Conservation (phyloP, 257 asterid species). For the Plantago elongata region DNA sequence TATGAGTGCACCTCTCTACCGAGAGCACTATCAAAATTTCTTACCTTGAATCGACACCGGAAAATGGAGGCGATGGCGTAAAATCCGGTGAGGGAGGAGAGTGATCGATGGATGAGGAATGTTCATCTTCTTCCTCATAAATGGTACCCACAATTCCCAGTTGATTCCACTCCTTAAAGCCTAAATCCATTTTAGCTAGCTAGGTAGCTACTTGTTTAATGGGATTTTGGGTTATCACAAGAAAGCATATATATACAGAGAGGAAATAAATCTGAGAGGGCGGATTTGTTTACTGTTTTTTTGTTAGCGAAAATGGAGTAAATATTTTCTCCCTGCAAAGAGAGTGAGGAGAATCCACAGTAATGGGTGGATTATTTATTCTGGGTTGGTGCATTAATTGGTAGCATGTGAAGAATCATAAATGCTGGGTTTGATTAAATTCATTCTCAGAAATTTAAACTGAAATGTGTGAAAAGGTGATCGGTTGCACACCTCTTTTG, state of each 20-base stretch:
- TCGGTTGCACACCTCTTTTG: neutral
- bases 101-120: constrained; percentile 35
- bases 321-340: neutral
- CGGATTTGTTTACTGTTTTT: neutral
- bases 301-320: no score
- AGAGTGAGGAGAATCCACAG: neutral
- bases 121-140: constrained; percentile 63
- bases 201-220: neutral
- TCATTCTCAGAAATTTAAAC: constrained; percentile 1
- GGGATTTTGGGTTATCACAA: no score
- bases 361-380: neutral
- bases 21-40: neutral
- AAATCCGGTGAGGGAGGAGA: constrained; percentile 41
- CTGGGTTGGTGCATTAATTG: constrained; percentile 42
- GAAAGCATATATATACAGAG: no score
- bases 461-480: neutral
- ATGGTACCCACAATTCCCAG: constrained; percentile 67
- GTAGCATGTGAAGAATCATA: constrained; percentile 53
- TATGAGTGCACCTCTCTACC: no score
- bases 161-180: constrained; percentile 38
- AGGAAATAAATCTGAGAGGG: neutral
- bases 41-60: constrained; percentile 33
- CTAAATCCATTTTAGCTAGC: constrained; percentile 19
- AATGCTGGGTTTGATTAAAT: constrained; percentile 31
- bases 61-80: constrained; percentile 33